phyloP scores from a whole-genome alignment of 2,329 filamentous ascomycete species.

The Aureobasidium zeae region DNA sequence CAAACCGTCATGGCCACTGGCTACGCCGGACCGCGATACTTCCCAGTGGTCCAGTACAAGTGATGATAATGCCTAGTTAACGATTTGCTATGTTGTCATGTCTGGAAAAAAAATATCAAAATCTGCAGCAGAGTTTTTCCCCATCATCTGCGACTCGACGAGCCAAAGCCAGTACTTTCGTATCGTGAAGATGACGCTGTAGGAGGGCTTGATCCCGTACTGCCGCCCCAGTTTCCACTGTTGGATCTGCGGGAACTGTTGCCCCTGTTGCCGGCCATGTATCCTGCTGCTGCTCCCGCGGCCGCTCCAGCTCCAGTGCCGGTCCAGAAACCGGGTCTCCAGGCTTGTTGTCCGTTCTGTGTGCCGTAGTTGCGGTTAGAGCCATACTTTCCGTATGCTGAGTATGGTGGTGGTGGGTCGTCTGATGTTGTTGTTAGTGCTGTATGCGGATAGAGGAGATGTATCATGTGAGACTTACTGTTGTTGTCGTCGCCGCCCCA shows the following conservation, averaged over 20 bases:
- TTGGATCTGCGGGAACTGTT: slow-evolving; percentile 27
- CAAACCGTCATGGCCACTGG: slow-evolving; percentile 76
- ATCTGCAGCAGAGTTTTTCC: no score
- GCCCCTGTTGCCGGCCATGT: slow-evolving; percentile 46
- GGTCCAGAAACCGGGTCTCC: slow-evolving; percentile 67
- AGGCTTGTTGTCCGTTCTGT: slow-evolving; percentile 39
- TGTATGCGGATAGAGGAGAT: background rate
- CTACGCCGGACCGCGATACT: slow-evolving; percentile 68
- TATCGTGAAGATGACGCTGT: slow-evolving; percentile 25
- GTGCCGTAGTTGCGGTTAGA: slow-evolving; percentile 15
- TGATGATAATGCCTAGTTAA: no score
- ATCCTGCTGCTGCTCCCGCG: slow-evolving; percentile 59
- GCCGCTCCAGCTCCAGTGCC: slow-evolving; percentile 59
- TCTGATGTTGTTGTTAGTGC: slow-evolving; percentile 27
- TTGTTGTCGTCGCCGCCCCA: slow-evolving; percentile 37
- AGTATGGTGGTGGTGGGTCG: slow-evolving; percentile 44
- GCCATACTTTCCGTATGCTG: slow-evolving; percentile 20
- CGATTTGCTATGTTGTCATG: background rate
- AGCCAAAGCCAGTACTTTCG: slow-evolving; percentile 30
- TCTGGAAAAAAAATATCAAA: background rate
- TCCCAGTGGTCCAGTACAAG: slow-evolving; percentile 14
- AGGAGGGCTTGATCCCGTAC: slow-evolving; percentile 16
- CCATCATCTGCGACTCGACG: slow-evolving; percentile 25
- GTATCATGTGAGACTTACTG: no score
- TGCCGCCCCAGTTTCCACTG: slow-evolving; percentile 19